Evolutionary conservation across 805 yeast genomes (phyloP).

Genomic region (Metschnikowia anglica): DNA sequence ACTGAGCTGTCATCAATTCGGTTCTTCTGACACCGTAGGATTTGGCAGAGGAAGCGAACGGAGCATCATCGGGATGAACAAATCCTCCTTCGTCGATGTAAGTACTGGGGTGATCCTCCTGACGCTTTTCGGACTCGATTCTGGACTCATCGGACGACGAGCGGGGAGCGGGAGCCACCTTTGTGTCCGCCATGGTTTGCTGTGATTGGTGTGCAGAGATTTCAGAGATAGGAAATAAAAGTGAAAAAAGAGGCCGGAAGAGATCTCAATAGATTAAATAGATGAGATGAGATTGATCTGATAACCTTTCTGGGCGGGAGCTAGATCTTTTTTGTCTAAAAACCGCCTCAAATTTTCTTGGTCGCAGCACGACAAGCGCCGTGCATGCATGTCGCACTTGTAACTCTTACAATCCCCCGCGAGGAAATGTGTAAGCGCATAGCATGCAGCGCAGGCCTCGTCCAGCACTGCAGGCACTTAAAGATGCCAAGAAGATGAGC

Average conservation of each 20-base stretch:
- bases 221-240: not conserved
- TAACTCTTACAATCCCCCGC: not conserved
- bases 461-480: too few relatives aligned
- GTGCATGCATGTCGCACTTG: not conserved
- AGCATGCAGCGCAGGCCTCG: too few relatives aligned
- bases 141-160: conserved; percentile 4
- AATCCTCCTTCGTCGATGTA: conserved; percentile 1
- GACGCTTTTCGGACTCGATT: conserved; percentile 3
- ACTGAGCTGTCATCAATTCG: conserved; percentile 53
- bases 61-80: conserved; percentile 3
- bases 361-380: not conserved
- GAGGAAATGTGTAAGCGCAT: not conserved
- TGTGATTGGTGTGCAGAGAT: not conserved
- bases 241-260: conserved; percentile 3
- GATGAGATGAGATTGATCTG: conserved; percentile 18
- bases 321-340: not conserved
- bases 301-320: conserved; percentile 1
- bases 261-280: conserved; percentile 11
- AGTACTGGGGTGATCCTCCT: not conserved
- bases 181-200: not conserved
- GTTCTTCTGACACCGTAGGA: conserved; percentile 56
- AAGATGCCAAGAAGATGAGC: too few relatives aligned
- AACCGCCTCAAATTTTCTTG: not conserved
- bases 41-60: conserved; percentile 19
- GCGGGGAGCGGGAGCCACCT: not conserved